Conservation (phyloP, 495 filamentous ascomycete genomes). For the Hyaloscypha finlandica region DNA sequence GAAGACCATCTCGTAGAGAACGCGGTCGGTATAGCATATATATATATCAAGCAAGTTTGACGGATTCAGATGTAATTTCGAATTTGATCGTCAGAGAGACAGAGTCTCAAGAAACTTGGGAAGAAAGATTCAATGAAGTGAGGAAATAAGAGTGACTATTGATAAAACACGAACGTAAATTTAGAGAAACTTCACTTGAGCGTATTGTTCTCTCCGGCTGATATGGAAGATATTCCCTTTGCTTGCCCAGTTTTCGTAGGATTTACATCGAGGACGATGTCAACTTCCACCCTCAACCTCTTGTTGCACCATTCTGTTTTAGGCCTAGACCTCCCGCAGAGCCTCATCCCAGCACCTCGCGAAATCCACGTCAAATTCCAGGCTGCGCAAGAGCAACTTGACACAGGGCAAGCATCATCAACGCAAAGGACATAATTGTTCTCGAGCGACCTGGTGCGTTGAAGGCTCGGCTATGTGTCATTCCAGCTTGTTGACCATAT, state of each 20-base stretch:
- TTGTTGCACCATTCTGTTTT: not conserved
- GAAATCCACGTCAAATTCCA: not conserved
- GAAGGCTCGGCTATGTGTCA: not conserved
- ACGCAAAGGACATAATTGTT: not conserved
- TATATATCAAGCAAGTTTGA: too few species aligned
- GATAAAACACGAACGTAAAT: too few species aligned
- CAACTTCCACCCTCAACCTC: constrained; percentile 9
- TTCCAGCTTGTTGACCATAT: not conserved
- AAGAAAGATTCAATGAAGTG: not conserved
- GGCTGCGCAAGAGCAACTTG: not conserved
- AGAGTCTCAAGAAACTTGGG: not conserved
- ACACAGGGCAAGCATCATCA: not conserved
- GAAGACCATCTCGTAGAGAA: not conserved
- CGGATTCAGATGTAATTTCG: too few species aligned
- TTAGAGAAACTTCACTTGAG: too few species aligned
- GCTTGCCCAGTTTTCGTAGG: not conserved
- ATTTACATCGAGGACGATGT: not conserved
- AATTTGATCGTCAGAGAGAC: not conserved
- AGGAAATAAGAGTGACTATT: too few species aligned
- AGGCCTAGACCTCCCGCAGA: constrained; percentile 21
- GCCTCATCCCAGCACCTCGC: not conserved
- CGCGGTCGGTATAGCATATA: too few species aligned
- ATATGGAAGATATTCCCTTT: not conserved
- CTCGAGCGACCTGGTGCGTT: not conserved
- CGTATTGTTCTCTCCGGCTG: not conserved